Evolutionary conservation across 495 filamentous ascomycete genomes (phyloP).

Genomic region (Xylaria telfairii): DNA sequence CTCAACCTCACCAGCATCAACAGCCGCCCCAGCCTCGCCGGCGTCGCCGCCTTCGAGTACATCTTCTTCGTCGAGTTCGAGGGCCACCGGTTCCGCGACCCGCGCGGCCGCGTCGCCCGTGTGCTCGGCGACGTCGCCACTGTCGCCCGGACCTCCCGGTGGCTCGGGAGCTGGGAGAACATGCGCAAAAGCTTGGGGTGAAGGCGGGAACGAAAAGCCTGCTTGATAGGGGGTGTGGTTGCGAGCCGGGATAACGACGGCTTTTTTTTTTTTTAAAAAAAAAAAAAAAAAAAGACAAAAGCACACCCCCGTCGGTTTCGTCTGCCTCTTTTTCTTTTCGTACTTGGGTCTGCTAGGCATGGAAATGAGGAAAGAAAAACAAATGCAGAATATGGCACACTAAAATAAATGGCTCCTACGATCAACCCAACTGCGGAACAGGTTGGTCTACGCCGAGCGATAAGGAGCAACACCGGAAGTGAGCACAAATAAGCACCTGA

Average conservation of each 20-base stretch:
- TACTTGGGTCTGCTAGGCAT: not conserved
- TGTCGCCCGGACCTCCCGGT: slow-evolving; percentile 54
- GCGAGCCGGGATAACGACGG: not conserved
- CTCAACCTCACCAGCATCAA: slow-evolving; percentile 93
- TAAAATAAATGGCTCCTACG: not conserved
- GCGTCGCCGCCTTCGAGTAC: slow-evolving; percentile 79
- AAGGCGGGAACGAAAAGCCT: not conserved
- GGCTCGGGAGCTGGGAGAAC: slow-evolving; percentile 62
- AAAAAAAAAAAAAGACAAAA: too few species aligned
- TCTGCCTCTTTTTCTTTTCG: too few species aligned
- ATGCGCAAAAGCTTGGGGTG: slow-evolving; percentile 33
- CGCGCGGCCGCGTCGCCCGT: slow-evolving; percentile 56
- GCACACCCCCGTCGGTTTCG: not conserved
- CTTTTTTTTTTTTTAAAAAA: not conserved
- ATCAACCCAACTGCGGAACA: not conserved
- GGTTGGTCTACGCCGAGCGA: not conserved
- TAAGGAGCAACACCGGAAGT: not conserved
- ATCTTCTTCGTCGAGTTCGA: slow-evolving; percentile 94
- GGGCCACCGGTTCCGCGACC: slow-evolving; percentile 57
- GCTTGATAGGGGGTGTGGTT: not conserved
- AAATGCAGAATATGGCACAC: not conserved
- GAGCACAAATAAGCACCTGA: not conserved
- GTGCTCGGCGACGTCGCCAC: slow-evolving; percentile 52
- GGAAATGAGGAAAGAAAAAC: not conserved
- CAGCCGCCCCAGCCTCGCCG: slow-evolving; percentile 72